Evolutionary conservation across 768 basidiomycete species (phyloP).

Genomic region (Tylopilus vinaceipallidus): DNA sequence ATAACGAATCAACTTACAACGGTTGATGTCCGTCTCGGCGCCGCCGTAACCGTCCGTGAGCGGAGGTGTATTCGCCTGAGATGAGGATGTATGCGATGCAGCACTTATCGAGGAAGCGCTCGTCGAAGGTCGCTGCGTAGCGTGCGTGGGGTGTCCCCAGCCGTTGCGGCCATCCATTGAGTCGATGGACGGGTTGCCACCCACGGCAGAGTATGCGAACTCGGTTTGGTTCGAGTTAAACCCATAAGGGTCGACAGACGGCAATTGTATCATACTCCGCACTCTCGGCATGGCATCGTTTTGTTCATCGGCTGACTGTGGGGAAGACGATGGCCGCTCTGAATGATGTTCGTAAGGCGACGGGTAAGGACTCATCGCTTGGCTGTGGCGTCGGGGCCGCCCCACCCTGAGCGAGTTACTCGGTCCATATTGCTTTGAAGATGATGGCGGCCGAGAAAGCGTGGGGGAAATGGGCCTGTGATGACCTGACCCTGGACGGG

Average conservation of each 20-base stretch:
- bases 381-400: constrained; percentile 75
- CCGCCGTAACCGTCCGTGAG: constrained; percentile 59
- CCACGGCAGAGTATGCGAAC: constrained; percentile 76
- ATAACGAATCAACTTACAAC: constrained; percentile 61
- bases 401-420: constrained; percentile 63
- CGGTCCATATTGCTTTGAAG: constrained; percentile 52
- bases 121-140: constrained; percentile 59
- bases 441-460: constrained; percentile 65
- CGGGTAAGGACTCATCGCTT: constrained; percentile 86
- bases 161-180: constrained; percentile 39
- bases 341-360: constrained; percentile 73
- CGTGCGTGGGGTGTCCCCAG: constrained; percentile 39
- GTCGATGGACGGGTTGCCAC: constrained; percentile 39
- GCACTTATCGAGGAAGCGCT: constrained; percentile 76
- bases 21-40: constrained; percentile 73
- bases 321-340: constrained; percentile 69
- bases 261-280: constrained; percentile 81
- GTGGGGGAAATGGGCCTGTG: constrained; percentile 64
- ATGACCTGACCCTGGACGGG: constrained; percentile 72
- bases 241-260: constrained; percentile 65
- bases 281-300: constrained; percentile 60
- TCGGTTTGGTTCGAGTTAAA: constrained; percentile 70
- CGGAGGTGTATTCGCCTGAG: constrained; percentile 80
- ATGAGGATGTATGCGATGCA: constrained; percentile 73
- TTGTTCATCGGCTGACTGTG: constrained; percentile 58